phyloP scores from a whole-genome alignment of 2,329 filamentous ascomycete species.

The Paecilomyces variotii region DNA sequence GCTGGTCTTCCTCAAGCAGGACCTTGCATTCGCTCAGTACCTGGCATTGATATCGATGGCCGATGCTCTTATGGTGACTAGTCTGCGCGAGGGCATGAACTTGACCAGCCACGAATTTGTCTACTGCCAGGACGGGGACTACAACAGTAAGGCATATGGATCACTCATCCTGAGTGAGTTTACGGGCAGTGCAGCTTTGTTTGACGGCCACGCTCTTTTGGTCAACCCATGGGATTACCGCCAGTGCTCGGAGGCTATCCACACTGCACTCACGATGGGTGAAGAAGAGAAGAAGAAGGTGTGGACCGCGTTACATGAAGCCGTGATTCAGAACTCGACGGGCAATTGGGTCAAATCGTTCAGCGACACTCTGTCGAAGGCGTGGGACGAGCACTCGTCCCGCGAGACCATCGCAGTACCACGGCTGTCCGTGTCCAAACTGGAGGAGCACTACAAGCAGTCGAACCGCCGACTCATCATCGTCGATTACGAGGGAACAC shows the following conservation, averaged over 20 bases:
- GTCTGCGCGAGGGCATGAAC: conserved; percentile 95
- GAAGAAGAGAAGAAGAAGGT: conserved; percentile 64
- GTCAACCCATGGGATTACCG: conserved; percentile 96
- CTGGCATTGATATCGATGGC: conserved; percentile 84
- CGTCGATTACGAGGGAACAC: conserved; percentile 86
- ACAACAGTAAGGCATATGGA: conserved; percentile 68
- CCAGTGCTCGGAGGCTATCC: conserved; percentile 78
- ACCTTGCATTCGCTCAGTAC: conserved; percentile 87
- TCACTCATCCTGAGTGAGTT: conserved; percentile 92
- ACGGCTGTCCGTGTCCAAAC: conserved; percentile 61
- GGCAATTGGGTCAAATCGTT: conserved; percentile 79
- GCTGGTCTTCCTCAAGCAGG: conserved; percentile 87
- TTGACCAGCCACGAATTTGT: conserved; percentile 90
- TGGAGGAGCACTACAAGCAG: conserved; percentile 58
- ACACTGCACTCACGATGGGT: conserved; percentile 71
- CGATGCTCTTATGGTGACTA: conserved; percentile 88
- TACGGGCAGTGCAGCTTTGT: conserved; percentile 81
- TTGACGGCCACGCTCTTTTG: conserved; percentile 69
- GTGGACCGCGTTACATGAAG: conserved; percentile 65
- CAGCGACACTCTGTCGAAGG: conserved; percentile 59
- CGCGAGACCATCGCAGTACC: conserved; percentile 82
- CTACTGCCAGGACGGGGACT: conserved; percentile 79
- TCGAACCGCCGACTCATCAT: conserved; percentile 71
- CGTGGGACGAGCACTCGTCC: conserved; percentile 75
- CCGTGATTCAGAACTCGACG: conserved; percentile 74